Evolutionary conservation across 2,329 filamentous ascomycete species (phyloP).

Genomic region (Meredithiella fracta): DNA sequence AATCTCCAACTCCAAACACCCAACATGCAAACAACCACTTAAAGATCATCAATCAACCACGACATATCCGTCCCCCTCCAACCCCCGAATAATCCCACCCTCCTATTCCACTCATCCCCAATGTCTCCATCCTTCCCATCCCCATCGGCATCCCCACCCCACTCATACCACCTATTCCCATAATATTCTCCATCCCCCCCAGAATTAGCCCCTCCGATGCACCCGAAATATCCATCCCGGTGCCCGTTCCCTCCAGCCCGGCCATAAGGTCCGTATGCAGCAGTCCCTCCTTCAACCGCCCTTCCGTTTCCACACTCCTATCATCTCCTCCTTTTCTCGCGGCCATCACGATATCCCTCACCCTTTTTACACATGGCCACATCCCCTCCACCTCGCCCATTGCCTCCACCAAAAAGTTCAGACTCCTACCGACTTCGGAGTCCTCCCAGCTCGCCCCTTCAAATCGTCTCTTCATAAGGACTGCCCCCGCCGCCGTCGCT

Average conservation of each 20-base stretch:
- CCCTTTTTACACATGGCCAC: conserved; percentile 30
- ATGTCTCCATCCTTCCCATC: no score
- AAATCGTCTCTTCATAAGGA: conserved; percentile 31
- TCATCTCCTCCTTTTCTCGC: background rate
- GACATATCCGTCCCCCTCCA: background rate
- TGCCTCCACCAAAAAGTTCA: conserved; percentile 32
- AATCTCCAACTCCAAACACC: no score
- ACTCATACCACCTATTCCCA: background rate
- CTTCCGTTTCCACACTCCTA: no score
- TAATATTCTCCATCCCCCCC: no score
- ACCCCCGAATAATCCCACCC: background rate
- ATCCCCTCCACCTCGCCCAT: conserved; percentile 36
- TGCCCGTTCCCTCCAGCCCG: no score
- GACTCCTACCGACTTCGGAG: conserved; percentile 30
- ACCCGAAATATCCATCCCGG: no score
- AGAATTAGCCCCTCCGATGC: no score
- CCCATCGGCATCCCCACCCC: background rate
- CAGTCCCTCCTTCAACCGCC: no score
- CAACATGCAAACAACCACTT: no score
- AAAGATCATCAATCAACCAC: background rate
- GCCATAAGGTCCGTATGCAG: no score
- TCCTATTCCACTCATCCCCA: background rate
- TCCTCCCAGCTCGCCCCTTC: conserved; percentile 26
- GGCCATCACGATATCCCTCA: conserved; percentile 22
- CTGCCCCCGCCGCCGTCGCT: conserved; percentile 29